phyloP scores from a whole-genome alignment of 2,329 filamentous ascomycete genomes.

The Leptographium wingfieldii region DNA sequence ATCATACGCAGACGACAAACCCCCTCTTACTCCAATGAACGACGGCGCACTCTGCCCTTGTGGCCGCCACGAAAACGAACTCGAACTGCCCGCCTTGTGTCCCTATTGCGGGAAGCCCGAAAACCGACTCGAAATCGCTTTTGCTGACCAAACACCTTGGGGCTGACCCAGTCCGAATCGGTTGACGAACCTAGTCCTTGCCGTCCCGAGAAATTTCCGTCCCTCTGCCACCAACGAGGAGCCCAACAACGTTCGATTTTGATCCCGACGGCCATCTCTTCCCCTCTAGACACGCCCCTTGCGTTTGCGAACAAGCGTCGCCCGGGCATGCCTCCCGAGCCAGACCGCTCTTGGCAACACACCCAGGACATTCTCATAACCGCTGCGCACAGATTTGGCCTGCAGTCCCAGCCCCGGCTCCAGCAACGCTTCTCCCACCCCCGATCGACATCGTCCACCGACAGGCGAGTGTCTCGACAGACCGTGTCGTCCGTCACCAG shows the following conservation, averaged over 20 bases:
- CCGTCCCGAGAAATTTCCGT: background rate
- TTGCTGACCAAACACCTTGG: no score
- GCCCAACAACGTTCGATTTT: background rate
- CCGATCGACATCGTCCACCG: background rate
- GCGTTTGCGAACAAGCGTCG: background rate
- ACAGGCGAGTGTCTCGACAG: background rate
- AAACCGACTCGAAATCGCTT: no score
- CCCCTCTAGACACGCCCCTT: no score
- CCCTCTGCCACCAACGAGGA: background rate
- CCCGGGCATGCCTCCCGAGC: constrained; percentile 1
- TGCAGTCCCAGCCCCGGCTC: no score
- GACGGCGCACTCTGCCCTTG: no score
- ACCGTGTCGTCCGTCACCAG: background rate
- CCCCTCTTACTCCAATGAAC: background rate
- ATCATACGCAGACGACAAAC: background rate
- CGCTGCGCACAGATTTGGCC: no score
- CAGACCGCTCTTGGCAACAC: background rate
- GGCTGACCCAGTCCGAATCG: no score
- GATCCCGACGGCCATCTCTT: background rate
- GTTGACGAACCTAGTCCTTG: no score
- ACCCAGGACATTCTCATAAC: background rate
- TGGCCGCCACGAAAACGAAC: background rate
- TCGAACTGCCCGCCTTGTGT: no score
- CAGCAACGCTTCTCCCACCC: background rate
- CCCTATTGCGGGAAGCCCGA: no score